phyloP scores from a whole-genome alignment of 768 basidiomycete species.

The Tephrocybe sp. region DNA sequence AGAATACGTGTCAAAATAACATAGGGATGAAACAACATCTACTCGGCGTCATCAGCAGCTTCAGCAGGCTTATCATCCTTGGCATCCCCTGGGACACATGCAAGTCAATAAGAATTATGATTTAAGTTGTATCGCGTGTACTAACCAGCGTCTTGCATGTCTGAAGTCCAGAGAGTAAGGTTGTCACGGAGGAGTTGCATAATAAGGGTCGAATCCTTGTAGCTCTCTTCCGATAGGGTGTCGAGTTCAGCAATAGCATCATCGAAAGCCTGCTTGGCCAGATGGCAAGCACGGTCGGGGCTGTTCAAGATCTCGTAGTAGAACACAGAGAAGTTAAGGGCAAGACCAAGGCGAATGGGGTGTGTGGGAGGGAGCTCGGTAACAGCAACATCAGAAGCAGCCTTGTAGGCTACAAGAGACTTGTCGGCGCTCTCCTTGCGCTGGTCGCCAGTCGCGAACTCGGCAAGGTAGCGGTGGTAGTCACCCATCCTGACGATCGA shows the following conservation, averaged over 20 bases:
- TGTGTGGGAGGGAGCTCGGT: constrained; percentile 95
- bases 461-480: constrained; percentile 98
- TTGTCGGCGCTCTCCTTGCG: constrained; percentile 97
- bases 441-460: constrained; percentile 97
- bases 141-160: constrained; percentile 91
- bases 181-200: constrained; percentile 97
- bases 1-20: constrained; percentile 16
- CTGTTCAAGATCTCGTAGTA: constrained; percentile 99
- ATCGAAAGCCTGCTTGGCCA: constrained; percentile 98
- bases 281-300: constrained; percentile 96
- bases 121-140: constrained; percentile 13
- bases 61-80: constrained; percentile 69
- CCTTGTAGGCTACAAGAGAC: constrained; percentile 96
- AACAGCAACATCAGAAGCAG: constrained; percentile 94
- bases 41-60: constrained; percentile 53
- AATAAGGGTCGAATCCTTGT: constrained; percentile 98
- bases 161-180: constrained; percentile 96
- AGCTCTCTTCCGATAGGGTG: constrained; percentile 97
- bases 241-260: constrained; percentile 99
- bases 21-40: constrained; percentile 29
- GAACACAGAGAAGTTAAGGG: constrained; percentile 99
- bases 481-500: constrained; percentile 84
- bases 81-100: constrained; percentile 9
- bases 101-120: neutral
- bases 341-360: constrained; percentile 97